Base-by-base conservation (phyloP, 2,329 filamentous ascomycete genomes). In the Fusarium camptoceras region DNA sequence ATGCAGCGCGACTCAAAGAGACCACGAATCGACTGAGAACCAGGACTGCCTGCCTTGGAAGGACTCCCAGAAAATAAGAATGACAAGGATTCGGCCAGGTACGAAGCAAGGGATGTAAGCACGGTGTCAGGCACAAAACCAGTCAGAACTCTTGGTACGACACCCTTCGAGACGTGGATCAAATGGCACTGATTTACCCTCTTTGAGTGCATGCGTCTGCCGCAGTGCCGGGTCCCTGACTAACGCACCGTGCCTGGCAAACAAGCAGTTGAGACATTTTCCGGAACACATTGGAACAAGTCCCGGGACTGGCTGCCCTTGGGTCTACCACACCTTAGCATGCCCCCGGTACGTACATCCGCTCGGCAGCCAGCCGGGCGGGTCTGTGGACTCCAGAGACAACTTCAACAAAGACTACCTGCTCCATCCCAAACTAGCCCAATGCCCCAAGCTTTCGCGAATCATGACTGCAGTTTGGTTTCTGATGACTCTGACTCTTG, bases 201-300 rank as follows among this genome's bases (percentile, higher is more conserved):
- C 48, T 54, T 73, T 72, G 73, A 75, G 73, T 75, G 73, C 62
- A 54, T 75, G 73, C 73, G 62, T 74, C 63, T 70, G 64, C 65
- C 54, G 64, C 62, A 34, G 41, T 72, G 57, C 48, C 41, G 51
- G 73, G 73, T 70, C 72, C 72, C 69, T 71, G 72, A 72, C 73
- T 75, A 75, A 75, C 67, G 71, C 71, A 75, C 66, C 68, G 73
- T 75, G 73, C 73, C 73, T 72, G 60, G 60, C 20, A 62, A 62
- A 49, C 60, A 71, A 63, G 55, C 34, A 57, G 56, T 51, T 74
- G 73, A 75, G 71, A 72, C 68, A 75, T 75, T 75, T 75, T 74
- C 56, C 61, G 58, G 61, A 66, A 54, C 51, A 5, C 59, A 46
- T 54, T 63, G 24, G 39, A 39, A 50, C 27, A 37, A 20, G 44